Conservation (phyloP, 108 stramenopile species). For the Skeletonema menzelii region DNA sequence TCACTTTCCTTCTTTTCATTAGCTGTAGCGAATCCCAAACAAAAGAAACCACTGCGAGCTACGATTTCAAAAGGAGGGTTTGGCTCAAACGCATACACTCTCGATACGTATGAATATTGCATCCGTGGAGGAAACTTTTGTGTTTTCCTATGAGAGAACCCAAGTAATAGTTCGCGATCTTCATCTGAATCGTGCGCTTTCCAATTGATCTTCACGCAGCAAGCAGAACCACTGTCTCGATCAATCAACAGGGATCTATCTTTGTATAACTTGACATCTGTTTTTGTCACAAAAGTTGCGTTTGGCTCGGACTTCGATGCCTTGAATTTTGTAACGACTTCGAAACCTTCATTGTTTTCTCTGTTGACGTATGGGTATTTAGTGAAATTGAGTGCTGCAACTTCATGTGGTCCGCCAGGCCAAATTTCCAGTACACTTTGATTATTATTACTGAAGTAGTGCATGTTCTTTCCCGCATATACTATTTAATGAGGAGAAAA, state of each 20-base stretch:
- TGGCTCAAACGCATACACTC: constrained; percentile 43
- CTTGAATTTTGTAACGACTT: neutral
- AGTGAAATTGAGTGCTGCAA: constrained; percentile 5
- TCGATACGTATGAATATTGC: constrained; percentile 32
- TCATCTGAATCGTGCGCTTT: neutral
- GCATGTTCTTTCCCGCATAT: constrained; percentile 36
- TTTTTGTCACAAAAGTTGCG: constrained; percentile 20
- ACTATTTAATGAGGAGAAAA: no score
- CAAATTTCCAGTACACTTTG: constrained; percentile 34
- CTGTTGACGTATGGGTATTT: constrained; percentile 4
- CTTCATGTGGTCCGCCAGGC: constrained; percentile 37
- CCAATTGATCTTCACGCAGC: constrained; percentile 45
- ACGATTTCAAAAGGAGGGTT: constrained; percentile 43
- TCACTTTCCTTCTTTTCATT: constrained; percentile 12
- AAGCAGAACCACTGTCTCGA: constrained; percentile 47
- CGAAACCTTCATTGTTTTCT: neutral
- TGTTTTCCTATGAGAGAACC: constrained; percentile 47
- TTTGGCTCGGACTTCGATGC: constrained; percentile 23
- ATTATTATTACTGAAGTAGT: constrained; percentile 23
- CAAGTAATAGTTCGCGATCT: constrained; percentile 24
- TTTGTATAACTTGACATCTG: neutral
- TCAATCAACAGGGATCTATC: constrained; percentile 2
- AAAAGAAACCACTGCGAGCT: constrained; percentile 44
- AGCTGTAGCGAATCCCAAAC: constrained; percentile 42
- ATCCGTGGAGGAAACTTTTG: neutral